Evolutionary conservation across 2,329 filamentous ascomycete species (phyloP).

Genomic region (Phialocephala sp.): DNA sequence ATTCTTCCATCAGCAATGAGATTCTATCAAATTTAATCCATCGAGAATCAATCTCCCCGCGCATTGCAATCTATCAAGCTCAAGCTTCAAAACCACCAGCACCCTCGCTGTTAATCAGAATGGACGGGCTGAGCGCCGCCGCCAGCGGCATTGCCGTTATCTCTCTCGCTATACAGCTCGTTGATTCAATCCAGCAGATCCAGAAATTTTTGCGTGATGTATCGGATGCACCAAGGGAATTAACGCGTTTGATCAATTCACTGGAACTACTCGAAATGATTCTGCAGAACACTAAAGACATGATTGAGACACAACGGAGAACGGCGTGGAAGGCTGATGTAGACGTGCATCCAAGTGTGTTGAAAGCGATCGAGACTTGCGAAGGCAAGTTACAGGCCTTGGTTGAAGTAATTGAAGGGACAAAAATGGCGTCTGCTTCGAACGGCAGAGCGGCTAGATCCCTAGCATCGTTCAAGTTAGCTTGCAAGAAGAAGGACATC

Average conservation of each 20-base stretch:
- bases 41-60: no score
- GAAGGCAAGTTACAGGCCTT: not conserved
- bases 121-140: slow-evolving; percentile 22
- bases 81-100: no score
- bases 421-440: not conserved
- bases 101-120: not conserved
- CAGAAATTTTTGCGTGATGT: slow-evolving; percentile 12
- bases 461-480: slow-evolving; percentile 1
- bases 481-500: slow-evolving; percentile 14
- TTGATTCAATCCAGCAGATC: slow-evolving; percentile 14
- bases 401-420: slow-evolving; percentile 6
- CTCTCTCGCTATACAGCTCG: slow-evolving; percentile 20
- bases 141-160: slow-evolving; percentile 20
- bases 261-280: slow-evolving; percentile 23
- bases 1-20: no score
- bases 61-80: no score
- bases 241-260: slow-evolving; percentile 17
- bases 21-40: no score
- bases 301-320: slow-evolving; percentile 11
- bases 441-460: not conserved
- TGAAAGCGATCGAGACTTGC: slow-evolving; percentile 10
- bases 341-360: not conserved
- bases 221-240: slow-evolving; percentile 17
- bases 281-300: slow-evolving; percentile 2
- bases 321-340: not conserved